Evolutionary conservation across 2,329 filamentous ascomycete species (phyloP).

Genomic region (Arthrinium phaeospermum): DNA sequence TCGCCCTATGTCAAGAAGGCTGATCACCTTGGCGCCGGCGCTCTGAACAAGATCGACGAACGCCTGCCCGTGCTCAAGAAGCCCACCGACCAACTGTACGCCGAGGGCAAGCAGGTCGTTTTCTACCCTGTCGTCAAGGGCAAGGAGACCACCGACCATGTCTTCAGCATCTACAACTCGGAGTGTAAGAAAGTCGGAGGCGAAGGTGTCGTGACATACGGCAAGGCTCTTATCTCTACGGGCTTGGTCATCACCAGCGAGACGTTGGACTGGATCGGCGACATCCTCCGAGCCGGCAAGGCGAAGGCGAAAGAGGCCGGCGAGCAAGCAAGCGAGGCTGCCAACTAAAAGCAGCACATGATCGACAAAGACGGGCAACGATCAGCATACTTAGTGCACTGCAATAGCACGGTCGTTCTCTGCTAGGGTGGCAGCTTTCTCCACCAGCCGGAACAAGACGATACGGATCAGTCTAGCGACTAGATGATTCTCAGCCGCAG

Average conservation of each 20-base stretch:
- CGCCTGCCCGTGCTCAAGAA: conserved; percentile 77
- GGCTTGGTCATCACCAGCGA: conserved; percentile 71
- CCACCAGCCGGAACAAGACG: not conserved
- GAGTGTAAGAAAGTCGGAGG: conserved; percentile 69
- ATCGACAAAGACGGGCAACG: not conserved
- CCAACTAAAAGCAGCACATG: not conserved
- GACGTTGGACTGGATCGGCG: conserved; percentile 65
- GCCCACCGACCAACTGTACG: conserved; percentile 72
- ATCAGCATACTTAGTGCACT: conserved; percentile 16
- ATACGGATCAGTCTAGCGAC: not conserved
- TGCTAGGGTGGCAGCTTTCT: conserved; percentile 7
- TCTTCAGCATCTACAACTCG: conserved; percentile 60
- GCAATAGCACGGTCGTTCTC: conserved; percentile 17
- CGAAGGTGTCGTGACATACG: conserved; percentile 67
- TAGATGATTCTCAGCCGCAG: conserved; percentile 6
- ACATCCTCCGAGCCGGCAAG: conserved; percentile 66
- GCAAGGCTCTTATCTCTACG: conserved; percentile 74
- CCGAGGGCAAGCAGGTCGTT: conserved; percentile 65
- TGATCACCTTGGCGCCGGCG: conserved; percentile 76
- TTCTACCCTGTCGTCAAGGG: conserved; percentile 68
- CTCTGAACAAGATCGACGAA: conserved; percentile 72
- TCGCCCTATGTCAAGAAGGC: conserved; percentile 84
- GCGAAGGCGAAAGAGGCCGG: conserved; percentile 60
- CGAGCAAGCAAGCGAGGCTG: conserved; percentile 51
- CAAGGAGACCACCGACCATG: conserved; percentile 65